Conservation (phyloP, 192 early-diverging fungal species). For the Gigaspora rosea region DNA sequence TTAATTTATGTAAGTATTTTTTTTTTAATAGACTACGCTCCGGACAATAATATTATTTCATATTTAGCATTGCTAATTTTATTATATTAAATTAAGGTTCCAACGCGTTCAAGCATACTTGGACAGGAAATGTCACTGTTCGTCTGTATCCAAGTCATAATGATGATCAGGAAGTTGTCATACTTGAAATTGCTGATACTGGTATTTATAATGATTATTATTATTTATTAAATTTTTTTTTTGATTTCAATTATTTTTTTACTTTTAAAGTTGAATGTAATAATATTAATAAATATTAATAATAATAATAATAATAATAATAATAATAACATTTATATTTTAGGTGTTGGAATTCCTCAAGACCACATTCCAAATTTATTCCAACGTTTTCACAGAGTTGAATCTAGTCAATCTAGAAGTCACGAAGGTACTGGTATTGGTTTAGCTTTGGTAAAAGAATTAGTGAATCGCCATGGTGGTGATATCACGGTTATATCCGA, state of each 20-base stretch:
- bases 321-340: not conserved
- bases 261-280: not conserved
- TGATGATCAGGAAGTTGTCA: constrained; percentile 40
- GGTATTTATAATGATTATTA: constrained; percentile 3
- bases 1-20: constrained; percentile 30
- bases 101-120: constrained; percentile 52
- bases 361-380: constrained; percentile 52
- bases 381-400: constrained; percentile 64
- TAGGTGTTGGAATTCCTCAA: constrained; percentile 55
- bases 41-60: no score
- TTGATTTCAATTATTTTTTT: no score
- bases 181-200: constrained; percentile 38
- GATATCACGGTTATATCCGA: constrained; percentile 41
- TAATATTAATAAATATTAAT: no score
- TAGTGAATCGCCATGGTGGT: constrained; percentile 58
- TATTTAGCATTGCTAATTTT: not conserved
- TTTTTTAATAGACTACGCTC: not conserved
- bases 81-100: constrained; percentile 29
- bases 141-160: constrained; percentile 49
- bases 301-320: no score
- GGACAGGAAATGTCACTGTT: constrained; percentile 49
- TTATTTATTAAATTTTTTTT: no score
- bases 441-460: constrained; percentile 41
- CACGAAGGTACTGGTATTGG: constrained; percentile 67
- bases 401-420: constrained; percentile 51